Percentiles rank a stretch among this genome's conserved stretches.
Conservation (phyloP, 2,329 filamentous ascomycete genomes). For the Apiospora kogelbergensis region DNA sequence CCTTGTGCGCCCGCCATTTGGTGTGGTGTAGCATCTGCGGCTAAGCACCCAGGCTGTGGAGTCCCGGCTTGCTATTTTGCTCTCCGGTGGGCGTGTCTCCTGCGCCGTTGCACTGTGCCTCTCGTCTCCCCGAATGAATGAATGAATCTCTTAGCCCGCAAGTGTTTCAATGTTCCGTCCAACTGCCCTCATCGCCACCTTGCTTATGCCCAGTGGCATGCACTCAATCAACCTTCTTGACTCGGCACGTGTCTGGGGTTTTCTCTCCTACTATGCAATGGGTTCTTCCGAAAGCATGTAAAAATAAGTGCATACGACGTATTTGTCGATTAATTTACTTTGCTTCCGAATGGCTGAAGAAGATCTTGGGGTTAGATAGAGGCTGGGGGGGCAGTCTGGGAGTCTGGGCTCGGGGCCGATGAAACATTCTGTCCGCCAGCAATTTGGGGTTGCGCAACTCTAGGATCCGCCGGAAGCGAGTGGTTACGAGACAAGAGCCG, state of each 20-base stretch:
- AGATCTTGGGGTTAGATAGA: neutral
- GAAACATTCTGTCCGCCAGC: neutral
- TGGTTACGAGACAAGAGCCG: neutral
- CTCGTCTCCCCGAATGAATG: neutral
- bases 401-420: neutral
- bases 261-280: neutral
- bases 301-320: too few species aligned
- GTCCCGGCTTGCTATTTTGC: neutral
- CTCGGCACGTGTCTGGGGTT: neutral
- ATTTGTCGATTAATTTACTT: neutral
- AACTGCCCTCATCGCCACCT: neutral
- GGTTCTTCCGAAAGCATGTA: neutral
- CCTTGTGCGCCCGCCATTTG: neutral
- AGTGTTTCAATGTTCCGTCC: neutral
- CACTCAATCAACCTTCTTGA: neutral
- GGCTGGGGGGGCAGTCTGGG: neutral
- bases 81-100: neutral
- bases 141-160: too few species aligned
- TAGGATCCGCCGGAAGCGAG: slow-evolving; percentile 1
- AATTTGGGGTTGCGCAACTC: slow-evolving; percentile 5
- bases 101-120: slow-evolving; percentile 1
- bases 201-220: neutral
- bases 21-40: neutral
- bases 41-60: neutral
- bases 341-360: neutral